These are phyloP conservation scores for Tylopilus plumbeoviolaceoides DNA, from an alignment of 768 basidiomycete species.

Conservation along the genomic window DNA sequence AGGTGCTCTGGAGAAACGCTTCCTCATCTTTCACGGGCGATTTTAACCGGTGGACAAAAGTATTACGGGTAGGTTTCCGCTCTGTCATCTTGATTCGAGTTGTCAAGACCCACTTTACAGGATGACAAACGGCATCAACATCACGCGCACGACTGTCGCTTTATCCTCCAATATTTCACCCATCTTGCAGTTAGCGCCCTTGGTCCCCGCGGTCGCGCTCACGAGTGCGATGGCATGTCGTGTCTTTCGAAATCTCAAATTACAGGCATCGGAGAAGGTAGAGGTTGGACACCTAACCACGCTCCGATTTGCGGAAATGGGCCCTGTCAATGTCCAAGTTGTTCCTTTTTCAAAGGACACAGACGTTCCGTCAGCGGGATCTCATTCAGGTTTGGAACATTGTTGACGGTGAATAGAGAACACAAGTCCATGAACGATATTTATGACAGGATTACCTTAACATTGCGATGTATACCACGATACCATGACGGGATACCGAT, in stretches of 20 bases:
- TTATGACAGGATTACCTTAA: neutral
- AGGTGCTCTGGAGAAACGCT: conserved; percentile 23
- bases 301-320: conserved; percentile 14
- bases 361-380: neutral
- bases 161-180: conserved; percentile 17
- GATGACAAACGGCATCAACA: conserved; percentile 31
- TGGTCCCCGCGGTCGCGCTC: conserved; percentile 28
- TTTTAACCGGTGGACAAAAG: conserved; percentile 36
- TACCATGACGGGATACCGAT: neutral
- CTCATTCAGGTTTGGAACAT: neutral
- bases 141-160: conserved; percentile 23
- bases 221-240: conserved; percentile 32
- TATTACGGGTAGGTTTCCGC: conserved; percentile 34
- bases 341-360: neutral
- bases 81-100: neutral
- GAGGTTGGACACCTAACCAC: conserved; percentile 14
- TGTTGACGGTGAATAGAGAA: neutral
- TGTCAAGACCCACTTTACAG: conserved; percentile 15
- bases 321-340: neutral
- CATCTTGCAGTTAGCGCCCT: conserved; percentile 22
- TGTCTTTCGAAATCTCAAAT: conserved; percentile 34
- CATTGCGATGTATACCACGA: neutral
- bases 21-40: conserved; percentile 29
- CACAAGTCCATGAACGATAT: neutral
- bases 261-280: conserved; percentile 7